These are phyloP conservation scores for Plasmopara muralis DNA, from an alignment of 352 stramenopile genomes.

Conservation along the genomic window DNA sequence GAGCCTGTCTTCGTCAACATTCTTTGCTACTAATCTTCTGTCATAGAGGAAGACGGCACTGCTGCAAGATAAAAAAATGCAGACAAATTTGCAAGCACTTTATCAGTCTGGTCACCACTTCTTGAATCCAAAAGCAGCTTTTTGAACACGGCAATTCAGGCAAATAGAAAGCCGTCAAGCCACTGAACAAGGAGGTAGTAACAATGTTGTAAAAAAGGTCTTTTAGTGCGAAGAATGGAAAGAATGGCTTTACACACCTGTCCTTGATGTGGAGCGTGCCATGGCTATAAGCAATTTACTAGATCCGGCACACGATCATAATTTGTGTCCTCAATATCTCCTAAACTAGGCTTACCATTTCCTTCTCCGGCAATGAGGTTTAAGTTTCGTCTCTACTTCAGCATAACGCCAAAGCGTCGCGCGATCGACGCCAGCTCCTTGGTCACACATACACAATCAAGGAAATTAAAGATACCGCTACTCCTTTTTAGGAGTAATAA, in stretches of 20 bases:
- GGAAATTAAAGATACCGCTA: too few relatives aligned
- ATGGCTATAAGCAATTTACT: slow-evolving; percentile 15
- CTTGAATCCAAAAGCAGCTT: slow-evolving; percentile 51
- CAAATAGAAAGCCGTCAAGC: slow-evolving; percentile 57
- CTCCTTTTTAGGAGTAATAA: too few relatives aligned
- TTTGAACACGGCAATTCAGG: slow-evolving; percentile 71
- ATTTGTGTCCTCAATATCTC: background rate
- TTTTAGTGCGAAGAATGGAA: slow-evolving; percentile 45
- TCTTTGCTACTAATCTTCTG: slow-evolving; percentile 17
- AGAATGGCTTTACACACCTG: slow-evolving; percentile 61
- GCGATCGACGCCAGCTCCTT: too few relatives aligned
- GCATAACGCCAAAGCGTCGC: too few relatives aligned
- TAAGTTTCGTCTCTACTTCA: too few relatives aligned
- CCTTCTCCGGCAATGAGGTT: too few relatives aligned
- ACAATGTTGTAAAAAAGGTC: slow-evolving; percentile 68
- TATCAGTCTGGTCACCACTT: slow-evolving; percentile 37
- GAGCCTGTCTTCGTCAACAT: slow-evolving; percentile 37
- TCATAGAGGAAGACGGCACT: slow-evolving; percentile 19
- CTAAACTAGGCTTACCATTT: too few relatives aligned
- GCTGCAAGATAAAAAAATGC: slow-evolving; percentile 53
- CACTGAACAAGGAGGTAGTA: slow-evolving; percentile 71
- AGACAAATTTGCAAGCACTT: slow-evolving; percentile 49
- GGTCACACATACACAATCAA: too few relatives aligned
- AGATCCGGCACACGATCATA: background rate
- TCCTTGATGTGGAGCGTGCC: slow-evolving; percentile 34